These are phyloP conservation scores for Aureobasidium sp. DNA, from an alignment of 2,329 filamentous ascomycete genomes.

Conservation along the genomic window DNA sequence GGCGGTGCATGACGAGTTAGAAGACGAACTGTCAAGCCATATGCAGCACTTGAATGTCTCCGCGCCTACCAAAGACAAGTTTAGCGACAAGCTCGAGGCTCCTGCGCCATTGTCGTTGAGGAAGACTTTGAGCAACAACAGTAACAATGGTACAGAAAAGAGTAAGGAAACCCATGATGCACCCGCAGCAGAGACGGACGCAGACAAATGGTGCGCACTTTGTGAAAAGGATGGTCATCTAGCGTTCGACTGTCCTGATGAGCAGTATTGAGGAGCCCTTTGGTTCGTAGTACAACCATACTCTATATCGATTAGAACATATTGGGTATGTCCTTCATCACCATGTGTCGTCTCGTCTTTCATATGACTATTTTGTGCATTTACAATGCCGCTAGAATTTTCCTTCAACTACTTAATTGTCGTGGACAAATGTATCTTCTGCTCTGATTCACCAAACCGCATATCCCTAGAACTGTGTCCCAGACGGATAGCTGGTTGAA, in stretches of 20 bases:
- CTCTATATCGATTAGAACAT: neutral
- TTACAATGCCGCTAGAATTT: neutral
- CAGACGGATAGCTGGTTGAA: neutral
- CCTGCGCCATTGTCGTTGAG: conserved; percentile 12
- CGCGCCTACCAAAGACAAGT: neutral
- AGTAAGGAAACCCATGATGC: neutral
- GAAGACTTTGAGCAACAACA: conserved; percentile 11
- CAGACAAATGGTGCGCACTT: conserved; percentile 90
- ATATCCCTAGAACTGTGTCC: neutral
- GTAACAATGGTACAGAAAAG: neutral
- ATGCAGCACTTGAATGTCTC: conserved; percentile 1
- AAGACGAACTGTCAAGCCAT: neutral
- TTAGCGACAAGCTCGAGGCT: conserved; percentile 20
- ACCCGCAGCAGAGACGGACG: conserved; percentile 46
- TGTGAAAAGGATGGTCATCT: conserved; percentile 96
- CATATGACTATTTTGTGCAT: neutral
- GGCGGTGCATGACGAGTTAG: neutral
- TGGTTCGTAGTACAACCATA: neutral
- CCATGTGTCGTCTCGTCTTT: neutral
- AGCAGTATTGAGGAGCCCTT: conserved; percentile 26
- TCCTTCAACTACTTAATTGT: neutral
- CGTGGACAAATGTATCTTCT: neutral
- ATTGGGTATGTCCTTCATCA: neutral
- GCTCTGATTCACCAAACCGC: neutral
- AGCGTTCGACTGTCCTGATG: conserved; percentile 47